phyloP scores from a whole-genome alignment of 2,329 filamentous ascomycete genomes.

The Calonectria pteridis region DNA sequence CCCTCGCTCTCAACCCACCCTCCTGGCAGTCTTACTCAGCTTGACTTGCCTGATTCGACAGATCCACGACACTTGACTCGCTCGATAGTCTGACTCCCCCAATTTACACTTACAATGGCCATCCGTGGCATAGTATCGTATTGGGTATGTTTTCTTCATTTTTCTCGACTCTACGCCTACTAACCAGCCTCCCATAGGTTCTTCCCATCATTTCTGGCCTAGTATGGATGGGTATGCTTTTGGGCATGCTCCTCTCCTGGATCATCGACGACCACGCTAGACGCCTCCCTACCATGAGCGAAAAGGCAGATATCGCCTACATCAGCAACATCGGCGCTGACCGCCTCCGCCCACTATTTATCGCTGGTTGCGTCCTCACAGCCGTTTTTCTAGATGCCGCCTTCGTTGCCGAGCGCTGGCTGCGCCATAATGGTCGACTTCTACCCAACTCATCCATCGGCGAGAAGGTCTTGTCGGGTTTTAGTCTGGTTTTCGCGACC shows the following conservation, averaged over 20 bases:
- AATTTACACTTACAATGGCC: constrained; percentile 45
- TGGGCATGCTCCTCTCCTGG: constrained; percentile 81
- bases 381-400: constrained; percentile 84
- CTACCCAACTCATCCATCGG: constrained; percentile 74
- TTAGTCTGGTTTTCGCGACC: constrained; percentile 77
- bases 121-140: constrained; percentile 50
- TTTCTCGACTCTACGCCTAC: neutral
- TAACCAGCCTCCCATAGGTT: constrained; percentile 55
- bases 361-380: constrained; percentile 77
- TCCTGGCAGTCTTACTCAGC: neutral
- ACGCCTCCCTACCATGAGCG: constrained; percentile 72
- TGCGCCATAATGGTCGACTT: constrained; percentile 85
- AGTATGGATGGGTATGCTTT: constrained; percentile 75
- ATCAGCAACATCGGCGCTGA: constrained; percentile 76
- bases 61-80: constrained; percentile 8
- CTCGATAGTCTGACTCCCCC: neutral
- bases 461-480: constrained; percentile 72
- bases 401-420: constrained; percentile 85
- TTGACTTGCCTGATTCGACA: neutral
- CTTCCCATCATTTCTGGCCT: constrained; percentile 77
- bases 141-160: constrained; percentile 50
- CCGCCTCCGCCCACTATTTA: constrained; percentile 81
- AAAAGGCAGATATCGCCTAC: constrained; percentile 73
- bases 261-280: constrained; percentile 64
- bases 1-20: neutral